Conservation (phyloP, 495 filamentous ascomycete species). For the Aspergillus incahuasiensis region DNA sequence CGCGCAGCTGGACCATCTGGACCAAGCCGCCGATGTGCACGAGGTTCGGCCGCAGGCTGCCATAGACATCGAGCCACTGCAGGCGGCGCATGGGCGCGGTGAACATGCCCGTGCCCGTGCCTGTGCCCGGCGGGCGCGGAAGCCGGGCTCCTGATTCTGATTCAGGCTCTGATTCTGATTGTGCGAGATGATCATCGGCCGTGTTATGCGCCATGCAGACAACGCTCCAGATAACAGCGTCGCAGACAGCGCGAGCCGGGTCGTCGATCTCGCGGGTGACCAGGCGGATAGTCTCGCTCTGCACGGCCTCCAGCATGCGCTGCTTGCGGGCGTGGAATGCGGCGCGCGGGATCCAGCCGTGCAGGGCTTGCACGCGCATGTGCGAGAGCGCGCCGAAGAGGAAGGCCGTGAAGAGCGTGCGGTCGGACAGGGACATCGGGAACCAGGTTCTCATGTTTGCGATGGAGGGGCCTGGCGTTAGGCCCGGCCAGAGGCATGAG, state of each 20-base stretch:
- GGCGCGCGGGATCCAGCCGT: slow-evolving; percentile 20
- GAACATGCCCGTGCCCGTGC: no score
- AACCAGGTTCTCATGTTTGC: slow-evolving; percentile 26
- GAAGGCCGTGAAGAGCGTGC: slow-evolving; percentile 36
- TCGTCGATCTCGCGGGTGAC: slow-evolving; percentile 33
- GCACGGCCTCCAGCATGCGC: slow-evolving; percentile 26
- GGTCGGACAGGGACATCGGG: slow-evolving; percentile 30
- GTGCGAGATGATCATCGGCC: slow-evolving; percentile 14
- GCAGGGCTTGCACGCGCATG: slow-evolving; percentile 34
- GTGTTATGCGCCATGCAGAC: slow-evolving; percentile 41
- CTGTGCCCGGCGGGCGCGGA: slow-evolving; percentile 16
- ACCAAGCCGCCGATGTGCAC: slow-evolving; percentile 35
- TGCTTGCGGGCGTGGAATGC: slow-evolving; percentile 25
- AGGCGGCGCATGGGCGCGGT: slow-evolving; percentile 34
- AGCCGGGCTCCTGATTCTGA: no score
- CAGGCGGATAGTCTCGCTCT: slow-evolving; percentile 35
- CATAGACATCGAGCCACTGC: slow-evolving; percentile 43
- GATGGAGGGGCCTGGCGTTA: slow-evolving; percentile 21
- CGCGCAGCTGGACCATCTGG: slow-evolving; percentile 33
- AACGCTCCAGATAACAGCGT: slow-evolving; percentile 37
- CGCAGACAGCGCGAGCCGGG: slow-evolving; percentile 28
- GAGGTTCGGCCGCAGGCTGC: slow-evolving; percentile 33
- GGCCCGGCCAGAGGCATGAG: slow-evolving; percentile 32
- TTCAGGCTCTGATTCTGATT: slow-evolving; percentile 15
- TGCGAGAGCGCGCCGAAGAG: slow-evolving; percentile 39